Evolutionary conservation across 2,329 filamentous ascomycete species (phyloP).

Genomic region (Scedosporium minutisporum): DNA sequence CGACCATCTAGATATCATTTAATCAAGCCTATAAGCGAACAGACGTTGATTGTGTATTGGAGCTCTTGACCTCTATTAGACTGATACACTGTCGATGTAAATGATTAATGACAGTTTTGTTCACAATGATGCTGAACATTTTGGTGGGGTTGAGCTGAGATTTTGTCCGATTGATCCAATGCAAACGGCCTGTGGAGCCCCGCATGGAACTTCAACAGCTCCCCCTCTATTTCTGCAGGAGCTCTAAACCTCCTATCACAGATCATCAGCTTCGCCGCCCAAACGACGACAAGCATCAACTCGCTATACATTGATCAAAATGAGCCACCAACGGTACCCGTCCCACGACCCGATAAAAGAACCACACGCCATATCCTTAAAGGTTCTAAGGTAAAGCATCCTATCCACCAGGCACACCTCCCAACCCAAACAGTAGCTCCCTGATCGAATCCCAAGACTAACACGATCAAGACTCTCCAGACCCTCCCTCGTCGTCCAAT

Average conservation of each 20-base stretch:
- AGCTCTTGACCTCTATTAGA: too few relatives aligned
- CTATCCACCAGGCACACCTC: background rate
- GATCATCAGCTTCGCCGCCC: background rate
- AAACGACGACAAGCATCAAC: background rate
- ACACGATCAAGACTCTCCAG: constrained; percentile 54
- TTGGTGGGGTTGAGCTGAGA: too few relatives aligned
- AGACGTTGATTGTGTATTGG: too few relatives aligned
- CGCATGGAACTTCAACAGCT: too few relatives aligned
- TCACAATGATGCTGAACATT: too few relatives aligned
- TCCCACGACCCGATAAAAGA: constrained; percentile 56
- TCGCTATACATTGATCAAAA: constrained; percentile 17
- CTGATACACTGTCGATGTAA: too few relatives aligned
- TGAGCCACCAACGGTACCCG: constrained; percentile 50
- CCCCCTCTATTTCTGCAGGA: background rate
- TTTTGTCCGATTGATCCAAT: too few relatives aligned
- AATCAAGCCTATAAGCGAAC: too few relatives aligned
- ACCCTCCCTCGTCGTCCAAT: constrained; percentile 64
- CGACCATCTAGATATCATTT: too few relatives aligned
- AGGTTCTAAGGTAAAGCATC: constrained; percentile 52
- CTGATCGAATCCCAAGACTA: too few relatives aligned
- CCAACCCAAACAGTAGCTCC: background rate
- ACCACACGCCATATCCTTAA: constrained; percentile 69
- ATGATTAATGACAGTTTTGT: too few relatives aligned
- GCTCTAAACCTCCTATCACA: background rate
- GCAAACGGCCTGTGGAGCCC: too few relatives aligned